Conservation (phyloP, 495 filamentous ascomycete species). For the Aspergillus kassunensis region DNA sequence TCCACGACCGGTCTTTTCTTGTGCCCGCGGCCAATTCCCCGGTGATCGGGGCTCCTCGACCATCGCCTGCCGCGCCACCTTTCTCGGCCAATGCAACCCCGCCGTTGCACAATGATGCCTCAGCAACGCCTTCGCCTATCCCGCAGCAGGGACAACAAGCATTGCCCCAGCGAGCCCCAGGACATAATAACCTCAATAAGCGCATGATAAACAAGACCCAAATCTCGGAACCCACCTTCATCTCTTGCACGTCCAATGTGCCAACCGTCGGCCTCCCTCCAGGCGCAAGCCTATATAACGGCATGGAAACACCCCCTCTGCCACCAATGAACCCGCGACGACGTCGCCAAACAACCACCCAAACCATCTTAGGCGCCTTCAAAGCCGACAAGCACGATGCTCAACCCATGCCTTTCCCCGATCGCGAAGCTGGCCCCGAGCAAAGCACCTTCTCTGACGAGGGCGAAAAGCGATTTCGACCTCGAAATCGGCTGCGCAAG, state of each 20-base stretch:
- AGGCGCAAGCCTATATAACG: conserved; percentile 41
- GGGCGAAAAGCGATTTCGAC: conserved; percentile 43
- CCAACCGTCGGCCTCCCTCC: conserved; percentile 59
- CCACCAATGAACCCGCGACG: conserved; percentile 70
- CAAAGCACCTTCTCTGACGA: conserved; percentile 48
- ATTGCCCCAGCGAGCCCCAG: conserved; percentile 29
- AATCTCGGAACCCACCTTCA: conserved; percentile 79
- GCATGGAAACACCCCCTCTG: conserved; percentile 50
- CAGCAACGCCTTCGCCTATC: conserved; percentile 16
- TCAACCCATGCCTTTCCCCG: conserved; percentile 23
- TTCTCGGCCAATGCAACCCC: conserved; percentile 57
- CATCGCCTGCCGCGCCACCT: conserved; percentile 52
- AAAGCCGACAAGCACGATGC: conserved; percentile 36
- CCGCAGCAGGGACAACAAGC: conserved; percentile 16
- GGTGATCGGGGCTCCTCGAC: conserved; percentile 47
- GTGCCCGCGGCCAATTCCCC: conserved; percentile 29
- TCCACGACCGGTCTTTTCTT: conserved; percentile 40
- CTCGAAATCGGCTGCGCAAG: conserved; percentile 52
- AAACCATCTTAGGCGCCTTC: conserved; percentile 50
- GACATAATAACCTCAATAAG: conserved; percentile 45
- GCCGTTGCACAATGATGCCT: conserved; percentile 40
- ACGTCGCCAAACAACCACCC: conserved; percentile 52
- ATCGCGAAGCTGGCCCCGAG: conserved; percentile 31
- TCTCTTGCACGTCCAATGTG: conserved; percentile 73
- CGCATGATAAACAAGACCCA: conserved; percentile 65